Conservation (phyloP, 2,329 filamentous ascomycete species). For the Pleurostoma richardsiae region DNA sequence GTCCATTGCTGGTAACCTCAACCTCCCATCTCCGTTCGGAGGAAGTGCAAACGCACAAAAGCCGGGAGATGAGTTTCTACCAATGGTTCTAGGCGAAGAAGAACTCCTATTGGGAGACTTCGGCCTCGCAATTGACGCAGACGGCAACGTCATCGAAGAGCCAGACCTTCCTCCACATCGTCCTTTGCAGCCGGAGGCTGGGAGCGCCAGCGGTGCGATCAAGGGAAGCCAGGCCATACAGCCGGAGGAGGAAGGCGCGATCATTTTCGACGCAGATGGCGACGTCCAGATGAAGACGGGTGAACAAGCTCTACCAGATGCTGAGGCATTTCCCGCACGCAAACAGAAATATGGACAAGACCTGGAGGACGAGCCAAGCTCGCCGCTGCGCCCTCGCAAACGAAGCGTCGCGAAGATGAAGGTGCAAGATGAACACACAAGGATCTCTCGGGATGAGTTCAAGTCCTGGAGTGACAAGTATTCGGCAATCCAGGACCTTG, state of each 20-base stretch:
- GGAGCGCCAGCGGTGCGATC: not conserved
- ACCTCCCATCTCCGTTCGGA: conserved; percentile 9
- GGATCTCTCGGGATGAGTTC: conserved; percentile 28
- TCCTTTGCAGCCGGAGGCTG: conserved; percentile 6
- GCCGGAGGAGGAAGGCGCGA: conserved; percentile 4
- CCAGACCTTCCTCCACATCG: conserved; percentile 37
- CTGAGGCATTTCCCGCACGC: conserved; percentile 24
- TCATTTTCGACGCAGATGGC: conserved; percentile 13
- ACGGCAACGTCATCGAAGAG: conserved; percentile 46
- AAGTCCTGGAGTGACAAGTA: conserved; percentile 38
- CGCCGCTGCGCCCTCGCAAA: no score
- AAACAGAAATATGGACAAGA: conserved; percentile 6
- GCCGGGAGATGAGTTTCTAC: conserved; percentile 18
- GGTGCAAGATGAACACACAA: conserved; percentile 4
- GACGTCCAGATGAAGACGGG: conserved; percentile 29
- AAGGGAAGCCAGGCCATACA: conserved; percentile 1
- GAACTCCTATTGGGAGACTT: conserved; percentile 31
- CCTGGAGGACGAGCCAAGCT: no score
- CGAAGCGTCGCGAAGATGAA: not conserved
- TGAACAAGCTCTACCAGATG: conserved; percentile 31
- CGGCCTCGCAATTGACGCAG: conserved; percentile 43
- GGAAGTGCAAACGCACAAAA: conserved; percentile 8
- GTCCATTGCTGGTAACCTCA: conserved; percentile 11
- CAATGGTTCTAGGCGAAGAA: conserved; percentile 29
- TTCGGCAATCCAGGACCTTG: conserved; percentile 47